Conservation (phyloP, 208 protist genomes). For the Acanthamoeba rhysodes region DNA sequence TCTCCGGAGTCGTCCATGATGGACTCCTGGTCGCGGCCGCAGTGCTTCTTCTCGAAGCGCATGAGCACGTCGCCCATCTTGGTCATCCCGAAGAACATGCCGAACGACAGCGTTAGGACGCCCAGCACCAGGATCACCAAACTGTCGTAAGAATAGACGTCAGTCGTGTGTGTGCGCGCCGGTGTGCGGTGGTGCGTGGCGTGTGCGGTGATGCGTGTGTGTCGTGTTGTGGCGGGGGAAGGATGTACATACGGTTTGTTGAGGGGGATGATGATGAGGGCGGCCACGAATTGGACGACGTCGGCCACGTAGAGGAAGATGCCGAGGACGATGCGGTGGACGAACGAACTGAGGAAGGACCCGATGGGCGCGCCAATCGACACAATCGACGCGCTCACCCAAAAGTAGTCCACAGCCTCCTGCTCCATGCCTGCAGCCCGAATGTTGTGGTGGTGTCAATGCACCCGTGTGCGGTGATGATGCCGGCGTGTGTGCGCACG, state of each 20-base stretch:
- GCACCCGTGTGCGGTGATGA: too few relatives aligned
- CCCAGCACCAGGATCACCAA: constrained; percentile 38
- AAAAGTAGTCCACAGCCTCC: constrained; percentile 71
- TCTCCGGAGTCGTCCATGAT: not conserved
- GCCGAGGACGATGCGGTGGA: constrained; percentile 57
- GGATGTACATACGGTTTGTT: constrained; percentile 14
- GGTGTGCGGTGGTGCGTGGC: not conserved
- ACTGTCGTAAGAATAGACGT: not conserved
- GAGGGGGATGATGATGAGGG: constrained; percentile 70
- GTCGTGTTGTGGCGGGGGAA: not conserved
- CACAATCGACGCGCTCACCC: constrained; percentile 44
- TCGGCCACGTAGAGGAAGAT: constrained; percentile 76
- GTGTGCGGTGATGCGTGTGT: not conserved
- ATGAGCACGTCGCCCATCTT: constrained; percentile 65
- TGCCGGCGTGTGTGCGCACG: not conserved
- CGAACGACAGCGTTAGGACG: constrained; percentile 23
- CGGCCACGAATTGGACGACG: constrained; percentile 72
- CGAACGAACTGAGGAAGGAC: constrained; percentile 73
- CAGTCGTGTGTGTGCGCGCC: not conserved
- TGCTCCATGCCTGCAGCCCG: constrained; percentile 45
- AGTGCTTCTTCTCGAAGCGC: constrained; percentile 37
- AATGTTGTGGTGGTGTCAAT: not conserved
- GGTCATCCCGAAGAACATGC: constrained; percentile 49
- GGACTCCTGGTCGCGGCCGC: not conserved
- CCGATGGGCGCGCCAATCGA: constrained; percentile 74